Base-by-base conservation (phyloP, 208 protist species). In the Leishmania lainsoni region DNA sequence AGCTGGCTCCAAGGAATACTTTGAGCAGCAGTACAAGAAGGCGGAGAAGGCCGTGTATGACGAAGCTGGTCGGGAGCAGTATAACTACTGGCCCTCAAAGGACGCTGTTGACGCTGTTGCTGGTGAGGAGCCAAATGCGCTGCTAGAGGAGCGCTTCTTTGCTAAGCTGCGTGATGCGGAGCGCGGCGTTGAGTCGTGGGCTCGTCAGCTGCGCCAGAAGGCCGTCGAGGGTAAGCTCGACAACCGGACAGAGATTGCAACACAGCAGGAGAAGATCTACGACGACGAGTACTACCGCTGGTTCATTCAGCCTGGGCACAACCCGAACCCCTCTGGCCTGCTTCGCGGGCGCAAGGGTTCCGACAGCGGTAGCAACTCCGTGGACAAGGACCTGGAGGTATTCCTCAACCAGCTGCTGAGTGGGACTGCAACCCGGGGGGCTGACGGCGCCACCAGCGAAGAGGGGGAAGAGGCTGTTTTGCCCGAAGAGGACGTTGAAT, bases 201-300 rank as follows among this genome's bases (percentile, higher is more conserved):
- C 93, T 26, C 87, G 87, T 12, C 84, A 90, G 61, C 88, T 97
- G 65, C 92, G 93, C 74, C 76, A 86, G 29, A 91, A 92, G 82
- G 91, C 95, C 45, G 68, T 84, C 66, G 87, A 92, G 22, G 90
- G 92, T 22, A 93, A 85, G 77, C 79, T 97, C 63, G 86, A 86
- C 20, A 94, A 97, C 87, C 84, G 81, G 61, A 84, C 89, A 14
- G 92, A 97, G 88, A 93, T 98, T 65, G 93, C 95, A 26, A 93
- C 93, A 59, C 93, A 95, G 79, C 80, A 92, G 72, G 93, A 98
- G 88, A 98, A 98, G 91, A 95, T 98, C 71, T 97, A 96, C 86
- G 95, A 98, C 76, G 95, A 98, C 71, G 90, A 98, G 83, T 98
- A 98, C 87, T 98, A 98, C 85, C 95, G 93, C 78, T 98, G 95